These are phyloP conservation scores for Sporothrix humicola DNA, from an alignment of 2,329 filamentous ascomycete species.

Conservation along the genomic window DNA sequence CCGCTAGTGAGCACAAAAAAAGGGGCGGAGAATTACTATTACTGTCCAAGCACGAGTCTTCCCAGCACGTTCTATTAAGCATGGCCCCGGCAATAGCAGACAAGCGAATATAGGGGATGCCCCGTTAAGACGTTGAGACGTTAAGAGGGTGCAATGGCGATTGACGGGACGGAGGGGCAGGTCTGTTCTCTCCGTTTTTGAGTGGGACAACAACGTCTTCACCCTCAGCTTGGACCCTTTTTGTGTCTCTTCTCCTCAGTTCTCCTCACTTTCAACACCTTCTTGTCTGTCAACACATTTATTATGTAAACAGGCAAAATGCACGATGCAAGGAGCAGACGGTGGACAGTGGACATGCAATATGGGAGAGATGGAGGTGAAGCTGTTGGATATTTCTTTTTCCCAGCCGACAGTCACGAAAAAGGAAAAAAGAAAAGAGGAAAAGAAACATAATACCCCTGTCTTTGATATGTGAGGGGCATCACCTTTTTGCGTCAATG, in stretches of 20 bases:
- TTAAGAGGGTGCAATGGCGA: not conserved
- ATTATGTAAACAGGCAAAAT: not conserved
- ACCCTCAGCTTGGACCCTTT: not conserved
- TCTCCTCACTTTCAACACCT: not conserved
- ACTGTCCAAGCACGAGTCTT: too few species aligned
- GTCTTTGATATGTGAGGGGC: too few species aligned
- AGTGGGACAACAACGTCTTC: not conserved
- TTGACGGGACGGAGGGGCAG: constrained; percentile 12
- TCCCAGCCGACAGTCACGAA: too few species aligned
- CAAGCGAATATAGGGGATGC: constrained; percentile 22
- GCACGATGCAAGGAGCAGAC: not conserved
- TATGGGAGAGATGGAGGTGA: too few species aligned
- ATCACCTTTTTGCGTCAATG: too few species aligned
- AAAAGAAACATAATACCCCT: too few species aligned
- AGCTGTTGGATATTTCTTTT: too few species aligned
- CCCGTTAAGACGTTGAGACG: not conserved
- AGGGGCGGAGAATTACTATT: not conserved
- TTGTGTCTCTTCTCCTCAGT: not conserved
- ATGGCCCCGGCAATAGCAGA: not conserved
- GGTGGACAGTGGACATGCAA: too few species aligned
- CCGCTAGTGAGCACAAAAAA: not conserved
- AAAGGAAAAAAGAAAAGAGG: too few species aligned
- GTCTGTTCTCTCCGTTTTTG: not conserved
- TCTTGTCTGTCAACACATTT: not conserved
- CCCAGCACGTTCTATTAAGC: too few species aligned